Conservation (phyloP, 768 basidiomycete genomes). For the Suillus ampliporus region DNA sequence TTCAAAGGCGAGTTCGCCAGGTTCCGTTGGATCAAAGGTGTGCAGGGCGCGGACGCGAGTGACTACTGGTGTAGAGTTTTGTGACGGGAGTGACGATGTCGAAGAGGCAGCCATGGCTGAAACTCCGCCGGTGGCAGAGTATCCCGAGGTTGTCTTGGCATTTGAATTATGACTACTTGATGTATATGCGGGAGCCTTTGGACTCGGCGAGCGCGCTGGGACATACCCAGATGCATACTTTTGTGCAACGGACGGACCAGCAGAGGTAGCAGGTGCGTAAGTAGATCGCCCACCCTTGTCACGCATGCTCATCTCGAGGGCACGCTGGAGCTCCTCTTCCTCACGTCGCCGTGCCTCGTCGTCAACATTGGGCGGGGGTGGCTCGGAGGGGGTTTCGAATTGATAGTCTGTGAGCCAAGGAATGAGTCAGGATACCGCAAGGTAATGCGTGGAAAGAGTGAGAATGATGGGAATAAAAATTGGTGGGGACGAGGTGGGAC, state of each 20-base stretch:
- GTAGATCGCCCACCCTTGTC: conserved; percentile 82
- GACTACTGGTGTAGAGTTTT: conserved; percentile 48
- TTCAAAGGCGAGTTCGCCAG: conserved; percentile 90
- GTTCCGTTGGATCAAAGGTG: conserved; percentile 84
- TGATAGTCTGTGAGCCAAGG: conserved; percentile 60
- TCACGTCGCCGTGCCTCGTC: conserved; percentile 84
- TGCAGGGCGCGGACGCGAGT: conserved; percentile 90
- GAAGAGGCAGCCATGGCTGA: conserved; percentile 27
- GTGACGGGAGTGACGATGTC: conserved; percentile 32
- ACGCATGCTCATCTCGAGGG: conserved; percentile 89
- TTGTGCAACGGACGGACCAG: conserved; percentile 42
- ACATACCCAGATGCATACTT: conserved; percentile 16
- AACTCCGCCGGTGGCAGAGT: conserved; percentile 48
- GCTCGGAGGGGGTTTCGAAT: conserved; percentile 65
- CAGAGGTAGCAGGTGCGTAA: conserved; percentile 49
- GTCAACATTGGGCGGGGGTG: conserved; percentile 71
- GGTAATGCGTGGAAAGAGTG: neutral
- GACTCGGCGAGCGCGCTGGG: conserved; percentile 30
- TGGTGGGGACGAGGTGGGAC: neutral
- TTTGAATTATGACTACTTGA: conserved; percentile 19
- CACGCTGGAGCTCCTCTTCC: conserved; percentile 94
- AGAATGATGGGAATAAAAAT: conserved; percentile 1
- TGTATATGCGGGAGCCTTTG: conserved; percentile 15
- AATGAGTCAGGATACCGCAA: conserved; percentile 18
- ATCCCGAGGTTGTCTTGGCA: conserved; percentile 55